phyloP scores from a whole-genome alignment of 1,284 basidiomycete genomes.

The Fomes fomentarius region DNA sequence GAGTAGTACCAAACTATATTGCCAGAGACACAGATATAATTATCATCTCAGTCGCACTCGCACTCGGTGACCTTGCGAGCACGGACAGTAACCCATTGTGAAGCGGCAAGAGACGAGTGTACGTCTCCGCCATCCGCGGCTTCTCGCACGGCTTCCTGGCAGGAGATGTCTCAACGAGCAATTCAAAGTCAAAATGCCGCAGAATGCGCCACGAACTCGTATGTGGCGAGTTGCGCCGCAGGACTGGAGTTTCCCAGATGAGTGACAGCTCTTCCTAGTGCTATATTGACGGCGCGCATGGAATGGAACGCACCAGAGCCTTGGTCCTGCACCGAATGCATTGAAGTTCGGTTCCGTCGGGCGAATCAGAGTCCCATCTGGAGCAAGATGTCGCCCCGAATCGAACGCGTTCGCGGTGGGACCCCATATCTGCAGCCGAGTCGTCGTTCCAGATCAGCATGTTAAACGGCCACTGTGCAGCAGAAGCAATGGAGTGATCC shows the following conservation, averaged over 20 bases:
- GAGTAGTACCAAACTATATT: no score
- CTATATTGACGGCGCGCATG: no score
- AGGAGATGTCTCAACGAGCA: neutral
- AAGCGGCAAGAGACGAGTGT: slow-evolving; percentile 1
- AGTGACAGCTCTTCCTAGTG: no score
- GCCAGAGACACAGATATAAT: no score
- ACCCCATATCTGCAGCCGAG: slow-evolving; percentile 29
- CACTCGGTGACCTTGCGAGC: no score
- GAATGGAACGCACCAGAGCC: slow-evolving; percentile 23
- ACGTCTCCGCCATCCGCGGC: slow-evolving; percentile 4
- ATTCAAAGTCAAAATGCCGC: slow-evolving; percentile 22
- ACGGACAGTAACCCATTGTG: neutral
- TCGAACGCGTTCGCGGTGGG: slow-evolving; percentile 23
- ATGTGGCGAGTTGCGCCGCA: slow-evolving; percentile 24
- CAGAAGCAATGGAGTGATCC: neutral
- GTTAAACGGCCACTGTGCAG: no score
- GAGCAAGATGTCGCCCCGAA: slow-evolving; percentile 24
- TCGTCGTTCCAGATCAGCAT: neutral
- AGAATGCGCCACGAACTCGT: slow-evolving; percentile 29
- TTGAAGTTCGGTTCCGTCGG: slow-evolving; percentile 25
- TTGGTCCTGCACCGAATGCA: slow-evolving; percentile 28
- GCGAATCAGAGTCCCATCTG: slow-evolving; percentile 24
- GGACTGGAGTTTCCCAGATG: slow-evolving; percentile 25
- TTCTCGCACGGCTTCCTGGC: neutral
- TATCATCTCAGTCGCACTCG: no score